Evolutionary conservation across 2,329 filamentous ascomycete species (phyloP).

Genomic region (Sclerotinia trifoliorum): DNA sequence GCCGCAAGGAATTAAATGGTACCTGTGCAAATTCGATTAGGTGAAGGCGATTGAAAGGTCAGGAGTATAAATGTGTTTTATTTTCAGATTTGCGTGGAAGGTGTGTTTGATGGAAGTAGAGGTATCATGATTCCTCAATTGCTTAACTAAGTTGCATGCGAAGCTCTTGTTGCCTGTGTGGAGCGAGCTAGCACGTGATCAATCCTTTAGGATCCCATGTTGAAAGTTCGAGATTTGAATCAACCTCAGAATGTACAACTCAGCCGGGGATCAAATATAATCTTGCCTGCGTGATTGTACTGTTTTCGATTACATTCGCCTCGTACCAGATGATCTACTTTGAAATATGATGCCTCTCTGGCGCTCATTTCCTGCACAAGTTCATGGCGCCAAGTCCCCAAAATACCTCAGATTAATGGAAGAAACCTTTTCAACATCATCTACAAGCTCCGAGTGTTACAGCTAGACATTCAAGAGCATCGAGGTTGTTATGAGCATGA

Average conservation of each 20-base stretch:
- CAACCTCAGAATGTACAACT: not conserved
- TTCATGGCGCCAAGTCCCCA: not conserved
- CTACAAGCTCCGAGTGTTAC: conserved; percentile 3
- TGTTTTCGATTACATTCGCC: not conserved
- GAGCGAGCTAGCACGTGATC: not conserved
- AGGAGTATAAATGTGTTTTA: not conserved
- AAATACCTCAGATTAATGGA: not conserved
- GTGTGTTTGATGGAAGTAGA: conserved; percentile 21
- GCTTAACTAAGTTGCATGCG: conserved; percentile 20
- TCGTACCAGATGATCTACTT: not conserved
- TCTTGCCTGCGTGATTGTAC: not conserved
- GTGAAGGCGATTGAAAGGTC: not conserved
- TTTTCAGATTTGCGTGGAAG: conserved; percentile 17
- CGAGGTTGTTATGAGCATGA: no score
- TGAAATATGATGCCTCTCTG: not conserved
- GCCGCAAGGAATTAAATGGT: not conserved
- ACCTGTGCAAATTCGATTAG: not conserved
- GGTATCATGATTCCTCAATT: not conserved
- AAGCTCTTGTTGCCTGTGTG: conserved; percentile 24
- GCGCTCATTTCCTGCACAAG: not conserved
- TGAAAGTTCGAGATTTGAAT: not conserved
- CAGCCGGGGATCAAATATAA: not conserved
- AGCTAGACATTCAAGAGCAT: not conserved
- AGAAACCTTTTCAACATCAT: not conserved
- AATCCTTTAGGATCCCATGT: not conserved